phyloP scores from a whole-genome alignment of 495 filamentous ascomycete species.

The Xylaria telfairii region DNA sequence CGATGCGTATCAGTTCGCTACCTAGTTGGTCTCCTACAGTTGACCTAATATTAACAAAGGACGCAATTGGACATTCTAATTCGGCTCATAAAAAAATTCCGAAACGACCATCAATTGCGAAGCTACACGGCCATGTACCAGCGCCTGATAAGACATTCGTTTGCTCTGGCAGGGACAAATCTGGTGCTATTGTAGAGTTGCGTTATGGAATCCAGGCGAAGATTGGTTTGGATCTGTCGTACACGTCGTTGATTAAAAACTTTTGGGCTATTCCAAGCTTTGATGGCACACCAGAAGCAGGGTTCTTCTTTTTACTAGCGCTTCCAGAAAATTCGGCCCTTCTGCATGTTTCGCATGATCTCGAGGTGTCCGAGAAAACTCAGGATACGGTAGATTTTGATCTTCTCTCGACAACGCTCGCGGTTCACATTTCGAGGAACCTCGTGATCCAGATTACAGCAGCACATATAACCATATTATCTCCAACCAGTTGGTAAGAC shows the following conservation, averaged over 20 bases:
- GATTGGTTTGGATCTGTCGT: conserved; percentile 62
- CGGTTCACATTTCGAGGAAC: conserved; percentile 41
- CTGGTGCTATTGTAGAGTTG: conserved; percentile 72
- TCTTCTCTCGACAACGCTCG: conserved; percentile 60
- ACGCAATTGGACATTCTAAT: conserved; percentile 25
- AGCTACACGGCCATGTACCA: background rate
- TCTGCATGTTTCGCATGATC: conserved; percentile 47
- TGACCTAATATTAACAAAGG: conserved; percentile 66
- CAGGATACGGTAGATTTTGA: conserved; percentile 56
- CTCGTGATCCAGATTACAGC: conserved; percentile 63
- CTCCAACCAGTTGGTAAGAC: conserved; percentile 35
- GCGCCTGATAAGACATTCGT: conserved; percentile 62
- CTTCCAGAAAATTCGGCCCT: conserved; percentile 52
- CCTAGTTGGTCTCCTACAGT: conserved; percentile 84
- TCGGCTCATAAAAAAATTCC: background rate
- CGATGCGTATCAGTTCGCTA: conserved; percentile 53
- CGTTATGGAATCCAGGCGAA: conserved; percentile 74
- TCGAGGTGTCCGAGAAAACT: conserved; percentile 40
- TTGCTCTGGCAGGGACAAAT: conserved; percentile 61
- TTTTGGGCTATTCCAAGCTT: conserved; percentile 51
- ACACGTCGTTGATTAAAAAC: conserved; percentile 46
- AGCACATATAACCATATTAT: conserved; percentile 49
- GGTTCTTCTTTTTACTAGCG: conserved; percentile 55
- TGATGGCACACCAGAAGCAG: conserved; percentile 27
- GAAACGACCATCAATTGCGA: background rate